These are phyloP conservation scores for Candida broadrunensis DNA, from an alignment of 805 yeast genomes.

Conservation along the genomic window DNA sequence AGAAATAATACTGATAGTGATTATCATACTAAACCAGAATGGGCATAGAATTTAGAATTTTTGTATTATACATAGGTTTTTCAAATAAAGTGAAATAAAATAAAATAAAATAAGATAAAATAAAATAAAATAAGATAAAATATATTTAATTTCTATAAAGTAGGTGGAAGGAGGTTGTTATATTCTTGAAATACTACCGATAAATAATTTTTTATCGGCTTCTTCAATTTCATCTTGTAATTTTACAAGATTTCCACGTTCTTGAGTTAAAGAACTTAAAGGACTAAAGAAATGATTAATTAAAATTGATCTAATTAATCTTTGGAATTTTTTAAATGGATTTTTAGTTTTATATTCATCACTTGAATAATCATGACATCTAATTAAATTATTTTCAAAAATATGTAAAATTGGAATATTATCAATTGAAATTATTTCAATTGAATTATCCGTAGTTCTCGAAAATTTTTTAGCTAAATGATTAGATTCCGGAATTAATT, in stretches of 20 bases:
- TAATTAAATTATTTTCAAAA: slow-evolving; percentile 25
- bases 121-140: too few relatives aligned
- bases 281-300: slow-evolving; percentile 27
- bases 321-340: slow-evolving; percentile 8
- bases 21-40: slow-evolving; percentile 23
- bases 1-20: slow-evolving; percentile 7
- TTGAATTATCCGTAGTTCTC: background rate
- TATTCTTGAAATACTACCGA: slow-evolving; percentile 26
- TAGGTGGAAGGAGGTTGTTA: too few relatives aligned
- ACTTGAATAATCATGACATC: slow-evolving; percentile 16
- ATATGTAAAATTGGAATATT: slow-evolving; percentile 24
- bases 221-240: slow-evolving; percentile 19
- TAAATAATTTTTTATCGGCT: slow-evolving; percentile 17
- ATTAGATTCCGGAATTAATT: slow-evolving; percentile 15
- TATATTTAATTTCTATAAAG: too few relatives aligned
- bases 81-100: too few relatives aligned
- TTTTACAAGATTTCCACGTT: slow-evolving; percentile 17
- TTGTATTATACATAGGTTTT: too few relatives aligned
- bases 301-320: slow-evolving; percentile 14
- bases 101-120: too few relatives aligned
- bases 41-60: slow-evolving; percentile 18
- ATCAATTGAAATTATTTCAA: background rate
- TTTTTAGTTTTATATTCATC: slow-evolving; percentile 14
- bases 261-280: slow-evolving; percentile 18
- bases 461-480: slow-evolving; percentile 7